Conservation (phyloP, 257 asterid species). For the Misopates orontium region DNA sequence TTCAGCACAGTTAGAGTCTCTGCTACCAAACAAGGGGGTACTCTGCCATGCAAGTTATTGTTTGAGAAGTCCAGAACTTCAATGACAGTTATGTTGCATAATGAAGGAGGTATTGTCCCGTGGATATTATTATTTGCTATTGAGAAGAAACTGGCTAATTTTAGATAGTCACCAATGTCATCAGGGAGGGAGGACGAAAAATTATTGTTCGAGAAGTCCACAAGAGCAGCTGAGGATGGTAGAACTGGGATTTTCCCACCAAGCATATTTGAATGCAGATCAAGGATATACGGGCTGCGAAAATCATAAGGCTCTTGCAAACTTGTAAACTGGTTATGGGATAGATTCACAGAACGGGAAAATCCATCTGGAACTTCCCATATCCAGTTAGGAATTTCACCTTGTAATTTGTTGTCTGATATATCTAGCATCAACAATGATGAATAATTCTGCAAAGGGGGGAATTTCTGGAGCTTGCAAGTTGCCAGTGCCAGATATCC, state of each 20-base stretch:
- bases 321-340: conserved; percentile 41
- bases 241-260: conserved; percentile 40
- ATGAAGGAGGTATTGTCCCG: conserved; percentile 50
- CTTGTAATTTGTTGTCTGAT: conserved; percentile 44
- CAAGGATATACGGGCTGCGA: conserved; percentile 30
- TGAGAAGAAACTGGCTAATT: conserved; percentile 35
- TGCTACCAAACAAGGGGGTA: conserved; percentile 46
- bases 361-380: conserved; percentile 44
- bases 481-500: conserved; percentile 40
- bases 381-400: conserved; percentile 60
- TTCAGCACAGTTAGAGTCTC: conserved; percentile 36
- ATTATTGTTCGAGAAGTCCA: conserved; percentile 54
- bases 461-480: conserved; percentile 50
- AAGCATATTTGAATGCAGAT: conserved; percentile 52
- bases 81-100: conserved; percentile 46
- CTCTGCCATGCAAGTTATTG: conserved; percentile 38
- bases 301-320: conserved; percentile 51
- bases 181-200: conserved; percentile 40
- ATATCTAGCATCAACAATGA: conserved; percentile 49
- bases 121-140: conserved; percentile 44
- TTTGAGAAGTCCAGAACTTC: conserved; percentile 53
- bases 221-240: conserved; percentile 6
- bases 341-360: conserved; percentile 44
- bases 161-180: conserved; percentile 24
- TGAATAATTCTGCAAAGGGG: conserved; percentile 37